These are phyloP conservation scores for Hymenoscyphus infarciens DNA, from an alignment of 2,329 filamentous ascomycete species.

Conservation along the genomic window DNA sequence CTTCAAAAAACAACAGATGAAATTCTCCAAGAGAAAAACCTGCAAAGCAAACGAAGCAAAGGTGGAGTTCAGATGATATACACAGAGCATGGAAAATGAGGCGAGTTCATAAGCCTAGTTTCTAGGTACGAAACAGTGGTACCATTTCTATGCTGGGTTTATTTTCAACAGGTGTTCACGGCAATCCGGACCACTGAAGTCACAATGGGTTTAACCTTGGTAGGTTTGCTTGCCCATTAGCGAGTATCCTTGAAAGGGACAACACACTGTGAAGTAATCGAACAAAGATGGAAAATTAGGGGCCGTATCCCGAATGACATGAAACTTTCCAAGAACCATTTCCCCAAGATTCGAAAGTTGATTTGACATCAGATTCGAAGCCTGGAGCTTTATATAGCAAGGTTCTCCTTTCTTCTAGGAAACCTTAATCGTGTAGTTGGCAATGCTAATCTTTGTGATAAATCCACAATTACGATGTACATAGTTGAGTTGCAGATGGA, in stretches of 20 bases:
- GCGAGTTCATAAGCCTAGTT: neutral
- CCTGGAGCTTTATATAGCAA: no score
- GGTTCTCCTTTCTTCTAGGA: no score
- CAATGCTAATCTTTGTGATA: no score
- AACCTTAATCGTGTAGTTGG: no score
- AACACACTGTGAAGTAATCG: neutral
- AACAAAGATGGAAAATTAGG: neutral
- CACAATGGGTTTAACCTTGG: neutral
- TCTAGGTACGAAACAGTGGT: neutral
- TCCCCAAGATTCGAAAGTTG: neutral
- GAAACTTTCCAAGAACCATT: neutral
- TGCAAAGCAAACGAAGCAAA: neutral
- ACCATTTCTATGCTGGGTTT: conserved; percentile 1
- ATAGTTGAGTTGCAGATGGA: no score
- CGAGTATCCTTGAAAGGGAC: neutral
- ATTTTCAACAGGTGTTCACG: neutral
- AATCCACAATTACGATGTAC: no score
- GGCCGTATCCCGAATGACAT: neutral
- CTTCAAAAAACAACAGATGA: neutral
- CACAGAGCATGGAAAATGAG: neutral
- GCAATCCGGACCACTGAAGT: neutral
- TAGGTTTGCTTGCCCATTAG: neutral
- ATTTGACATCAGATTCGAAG: no score
- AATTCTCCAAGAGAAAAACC: neutral
- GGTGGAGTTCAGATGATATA: neutral